A percentile compares a stretch with the other conserved stretches of the same genome.
These are phyloP conservation scores for Aspergillus quadrilineatus DNA, from an alignment of 2,329 filamentous ascomycete species.

Conservation along the genomic window DNA sequence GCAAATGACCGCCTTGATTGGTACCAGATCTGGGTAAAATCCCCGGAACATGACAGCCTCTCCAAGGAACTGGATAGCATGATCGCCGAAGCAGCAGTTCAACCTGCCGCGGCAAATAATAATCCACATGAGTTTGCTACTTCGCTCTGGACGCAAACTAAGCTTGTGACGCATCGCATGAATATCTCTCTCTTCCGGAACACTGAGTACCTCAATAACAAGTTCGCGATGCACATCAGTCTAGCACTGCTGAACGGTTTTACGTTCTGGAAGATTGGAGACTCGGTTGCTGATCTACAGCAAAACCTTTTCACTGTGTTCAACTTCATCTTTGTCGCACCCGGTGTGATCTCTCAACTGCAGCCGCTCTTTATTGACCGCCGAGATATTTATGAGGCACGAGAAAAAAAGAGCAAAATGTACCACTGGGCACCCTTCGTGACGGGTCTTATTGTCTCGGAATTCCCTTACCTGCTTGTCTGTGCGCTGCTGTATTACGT, in stretches of 20 bases:
- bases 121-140: slow-evolving; percentile 63
- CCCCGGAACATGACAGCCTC: slow-evolving; percentile 57
- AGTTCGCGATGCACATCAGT: slow-evolving; percentile 56
- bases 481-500: slow-evolving; percentile 66
- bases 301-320: slow-evolving; percentile 69
- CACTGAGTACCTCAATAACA: slow-evolving; percentile 65
- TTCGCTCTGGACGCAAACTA: slow-evolving; percentile 61
- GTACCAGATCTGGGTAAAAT: slow-evolving; percentile 69
- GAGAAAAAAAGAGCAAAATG: slow-evolving; percentile 69
- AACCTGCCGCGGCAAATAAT: slow-evolving; percentile 46
- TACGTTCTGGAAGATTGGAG: slow-evolving; percentile 67
- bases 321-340: slow-evolving; percentile 57
- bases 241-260: slow-evolving; percentile 51
- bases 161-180: slow-evolving; percentile 64
- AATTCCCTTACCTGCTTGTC: slow-evolving; percentile 67
- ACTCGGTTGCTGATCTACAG: slow-evolving; percentile 65
- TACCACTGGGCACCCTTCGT: slow-evolving; percentile 74
- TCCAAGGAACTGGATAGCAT: slow-evolving; percentile 64
- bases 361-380: slow-evolving; percentile 69
- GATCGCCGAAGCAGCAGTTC: slow-evolving; percentile 47
- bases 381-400: slow-evolving; percentile 63
- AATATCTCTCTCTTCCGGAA: slow-evolving; percentile 67
- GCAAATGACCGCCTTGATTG: slow-evolving; percentile 60
- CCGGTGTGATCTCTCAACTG: slow-evolving; percentile 48
- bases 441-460: slow-evolving; percentile 65